Percentiles rank a stretch among this genome's conserved stretches.
Conservation (phyloP, 352 stramenopile genomes). For the Globisporangium barbulae region DNA sequence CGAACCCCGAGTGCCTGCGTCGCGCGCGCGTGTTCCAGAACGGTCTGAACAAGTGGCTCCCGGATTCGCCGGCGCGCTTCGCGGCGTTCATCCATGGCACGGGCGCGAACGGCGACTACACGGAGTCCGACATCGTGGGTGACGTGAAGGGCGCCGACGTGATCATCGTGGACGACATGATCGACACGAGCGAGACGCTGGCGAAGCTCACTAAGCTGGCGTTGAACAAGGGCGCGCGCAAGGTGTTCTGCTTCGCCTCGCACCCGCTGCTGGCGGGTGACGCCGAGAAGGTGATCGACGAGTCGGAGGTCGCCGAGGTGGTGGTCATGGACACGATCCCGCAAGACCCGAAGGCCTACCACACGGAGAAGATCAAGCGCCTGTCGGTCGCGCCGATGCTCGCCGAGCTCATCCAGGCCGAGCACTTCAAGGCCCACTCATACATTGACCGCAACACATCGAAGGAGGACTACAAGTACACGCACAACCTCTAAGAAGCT, state of each 20-base stretch:
- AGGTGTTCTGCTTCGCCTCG: constrained; percentile 89
- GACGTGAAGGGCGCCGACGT: constrained; percentile 88
- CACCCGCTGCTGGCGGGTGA: constrained; percentile 89
- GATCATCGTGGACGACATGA: constrained; percentile 91
- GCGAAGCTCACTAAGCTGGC: constrained; percentile 79
- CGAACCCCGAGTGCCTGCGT: constrained; percentile 86
- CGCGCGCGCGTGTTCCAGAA: constrained; percentile 84
- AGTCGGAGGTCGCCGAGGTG: constrained; percentile 79
- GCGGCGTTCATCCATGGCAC: constrained; percentile 82
- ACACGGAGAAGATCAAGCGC: constrained; percentile 87
- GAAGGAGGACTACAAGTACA: constrained; percentile 83
- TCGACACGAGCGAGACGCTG: constrained; percentile 86
- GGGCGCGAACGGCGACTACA: constrained; percentile 47
- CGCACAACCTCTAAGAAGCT: constrained; percentile 68
- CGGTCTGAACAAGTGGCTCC: constrained; percentile 85
- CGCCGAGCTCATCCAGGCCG: constrained; percentile 88
- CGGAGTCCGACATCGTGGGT: constrained; percentile 83
- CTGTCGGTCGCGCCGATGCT: constrained; percentile 87
- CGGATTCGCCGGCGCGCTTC: constrained; percentile 75
- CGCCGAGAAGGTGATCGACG: constrained; percentile 81
- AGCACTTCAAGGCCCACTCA: constrained; percentile 89
- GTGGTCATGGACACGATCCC: constrained; percentile 91
- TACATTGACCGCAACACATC: constrained; percentile 87
- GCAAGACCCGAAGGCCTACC: constrained; percentile 41
- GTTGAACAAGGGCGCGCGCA: constrained; percentile 78